phyloP scores from a whole-genome alignment of 345 rosid genomes.

The Arabis hirsuta region DNA sequence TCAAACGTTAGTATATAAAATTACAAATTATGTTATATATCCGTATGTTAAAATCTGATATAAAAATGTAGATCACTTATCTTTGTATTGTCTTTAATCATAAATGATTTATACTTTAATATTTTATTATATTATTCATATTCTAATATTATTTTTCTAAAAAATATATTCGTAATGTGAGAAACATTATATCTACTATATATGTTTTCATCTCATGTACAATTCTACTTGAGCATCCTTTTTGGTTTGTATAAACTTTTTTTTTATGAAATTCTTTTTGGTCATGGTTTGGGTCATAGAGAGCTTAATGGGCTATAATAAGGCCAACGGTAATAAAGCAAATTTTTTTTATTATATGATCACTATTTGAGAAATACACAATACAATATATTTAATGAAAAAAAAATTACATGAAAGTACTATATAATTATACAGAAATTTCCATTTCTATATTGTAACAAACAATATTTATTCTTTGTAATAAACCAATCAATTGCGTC shows the following conservation, averaged over 20 bases:
- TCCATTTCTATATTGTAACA: not conserved
- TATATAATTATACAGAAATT: not conserved
- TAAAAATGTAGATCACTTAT: not conserved
- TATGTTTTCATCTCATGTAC: too few species aligned
- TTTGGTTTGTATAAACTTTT: too few species aligned
- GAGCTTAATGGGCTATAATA: not conserved
- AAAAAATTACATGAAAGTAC: constrained; percentile 14
- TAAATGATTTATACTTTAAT: not conserved
- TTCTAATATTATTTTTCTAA: too few species aligned
- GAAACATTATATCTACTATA: too few species aligned
- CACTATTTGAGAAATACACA: not conserved
- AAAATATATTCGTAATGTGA: too few species aligned
- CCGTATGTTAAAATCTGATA: not conserved
- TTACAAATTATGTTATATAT: not conserved
- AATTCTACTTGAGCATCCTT: too few species aligned
- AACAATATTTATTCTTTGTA: constrained; percentile 23
- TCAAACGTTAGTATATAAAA: not conserved
- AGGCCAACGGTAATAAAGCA: not conserved
- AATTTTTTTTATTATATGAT: too few species aligned
- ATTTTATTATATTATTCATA: too few species aligned
- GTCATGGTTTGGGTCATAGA: too few species aligned
- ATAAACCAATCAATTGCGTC: constrained; percentile 29
- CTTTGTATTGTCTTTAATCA: not conserved
- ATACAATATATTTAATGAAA: not conserved
- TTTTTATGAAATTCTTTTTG: too few species aligned